These are phyloP conservation scores for Saxophila tyrrhenica DNA, from an alignment of 495 filamentous ascomycete species.

Conservation along the genomic window DNA sequence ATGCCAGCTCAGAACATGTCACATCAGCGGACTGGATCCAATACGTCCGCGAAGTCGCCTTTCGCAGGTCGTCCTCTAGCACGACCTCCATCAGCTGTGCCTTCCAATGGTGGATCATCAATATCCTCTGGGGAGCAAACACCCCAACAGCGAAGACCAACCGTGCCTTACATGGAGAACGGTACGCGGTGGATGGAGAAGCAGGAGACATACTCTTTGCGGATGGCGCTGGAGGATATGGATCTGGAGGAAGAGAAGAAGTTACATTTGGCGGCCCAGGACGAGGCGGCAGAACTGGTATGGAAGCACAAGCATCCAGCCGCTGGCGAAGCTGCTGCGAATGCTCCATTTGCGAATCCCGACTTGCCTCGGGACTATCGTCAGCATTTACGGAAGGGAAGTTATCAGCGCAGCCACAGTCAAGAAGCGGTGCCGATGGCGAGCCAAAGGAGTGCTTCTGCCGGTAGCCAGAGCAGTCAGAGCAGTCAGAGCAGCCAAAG, in stretches of 20 bases:
- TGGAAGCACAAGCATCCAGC: slow-evolving; percentile 69
- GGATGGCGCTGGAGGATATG: slow-evolving; percentile 72
- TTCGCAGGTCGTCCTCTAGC: slow-evolving; percentile 8
- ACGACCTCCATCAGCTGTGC: slow-evolving; percentile 12
- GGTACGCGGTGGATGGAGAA: slow-evolving; percentile 76
- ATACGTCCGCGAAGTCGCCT: not conserved
- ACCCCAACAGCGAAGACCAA: slow-evolving; percentile 28
- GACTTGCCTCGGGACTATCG: slow-evolving; percentile 37
- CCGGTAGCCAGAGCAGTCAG: not conserved
- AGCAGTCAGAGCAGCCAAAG: not conserved
- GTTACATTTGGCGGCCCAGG: slow-evolving; percentile 62
- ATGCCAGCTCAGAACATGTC: slow-evolving; percentile 3
- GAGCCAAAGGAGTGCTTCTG: slow-evolving; percentile 4
- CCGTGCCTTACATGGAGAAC: slow-evolving; percentile 63
- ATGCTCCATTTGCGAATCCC: slow-evolving; percentile 40
- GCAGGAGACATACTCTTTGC: slow-evolving; percentile 66
- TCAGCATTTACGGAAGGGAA: slow-evolving; percentile 48
- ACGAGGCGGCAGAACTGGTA: slow-evolving; percentile 80
- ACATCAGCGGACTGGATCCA: slow-evolving; percentile 1
- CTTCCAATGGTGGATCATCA: not conserved
- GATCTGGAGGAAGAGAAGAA: slow-evolving; percentile 57
- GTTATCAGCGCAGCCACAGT: slow-evolving; percentile 51
- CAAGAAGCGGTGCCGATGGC: slow-evolving; percentile 28
- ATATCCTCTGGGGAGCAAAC: not conserved
- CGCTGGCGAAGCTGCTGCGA: slow-evolving; percentile 40